Evolutionary conservation across 805 yeast genomes (phyloP).

Genomic region (Candida parachauliodes): DNA sequence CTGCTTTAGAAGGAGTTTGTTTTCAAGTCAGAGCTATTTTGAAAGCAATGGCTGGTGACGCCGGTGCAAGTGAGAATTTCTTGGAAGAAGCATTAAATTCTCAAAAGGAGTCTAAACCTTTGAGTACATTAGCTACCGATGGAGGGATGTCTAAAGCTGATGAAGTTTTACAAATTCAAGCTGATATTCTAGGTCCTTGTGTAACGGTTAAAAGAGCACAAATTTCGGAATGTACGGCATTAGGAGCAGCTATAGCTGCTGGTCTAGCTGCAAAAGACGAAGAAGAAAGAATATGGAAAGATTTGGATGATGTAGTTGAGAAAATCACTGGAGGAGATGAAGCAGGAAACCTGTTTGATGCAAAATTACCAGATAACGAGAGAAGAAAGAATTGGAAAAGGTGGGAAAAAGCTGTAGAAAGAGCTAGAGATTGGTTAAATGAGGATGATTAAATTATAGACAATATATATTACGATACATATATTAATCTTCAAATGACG

Average conservation of each 20-base stretch:
- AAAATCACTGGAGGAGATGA: constrained; percentile 32
- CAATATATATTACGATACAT: no score
- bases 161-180: constrained; percentile 90
- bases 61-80: constrained; percentile 59
- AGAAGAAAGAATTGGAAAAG: constrained; percentile 62
- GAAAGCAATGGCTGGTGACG: constrained; percentile 84
- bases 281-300: constrained; percentile 66
- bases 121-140: constrained; percentile 70
- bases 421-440: constrained; percentile 79
- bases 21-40: constrained; percentile 89
- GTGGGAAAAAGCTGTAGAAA: constrained; percentile 83
- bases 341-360: constrained; percentile 27
- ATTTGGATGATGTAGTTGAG: constrained; percentile 62
- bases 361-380: constrained; percentile 50
- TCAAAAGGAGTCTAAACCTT: constrained; percentile 42
- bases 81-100: constrained; percentile 49
- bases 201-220: constrained; percentile 77
- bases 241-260: constrained; percentile 96
- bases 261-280: constrained; percentile 56
- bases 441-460: constrained; percentile 27
- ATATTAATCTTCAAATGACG: constrained; percentile 1
- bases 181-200: constrained; percentile 86
- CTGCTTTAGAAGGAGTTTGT: constrained; percentile 93
- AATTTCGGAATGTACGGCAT: constrained; percentile 87
- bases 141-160: constrained; percentile 94